Evolutionary conservation across 805 yeast species (phyloP), one percentile per base, ranked within the genome.

Genomic region (Lachancea thermotolerans): DNA sequence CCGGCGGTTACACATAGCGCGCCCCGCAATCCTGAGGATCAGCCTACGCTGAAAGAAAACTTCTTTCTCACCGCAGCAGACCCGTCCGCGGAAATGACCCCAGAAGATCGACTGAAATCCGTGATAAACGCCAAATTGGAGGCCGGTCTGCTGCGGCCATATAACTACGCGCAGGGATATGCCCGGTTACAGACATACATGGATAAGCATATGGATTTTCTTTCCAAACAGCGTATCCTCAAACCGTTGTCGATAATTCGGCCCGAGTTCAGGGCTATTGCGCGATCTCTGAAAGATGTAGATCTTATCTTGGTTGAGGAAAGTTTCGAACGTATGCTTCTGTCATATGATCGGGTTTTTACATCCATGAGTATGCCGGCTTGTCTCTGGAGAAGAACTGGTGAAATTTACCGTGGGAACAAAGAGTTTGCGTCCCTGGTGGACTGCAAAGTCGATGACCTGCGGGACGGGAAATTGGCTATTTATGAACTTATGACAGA

Each of bases 281-380:
- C 98, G 0, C 74, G 88, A 53, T 83, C 95, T 1, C 69, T 91
- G 52, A 87, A 86, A 56, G 97, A 90, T 63, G 86, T 89, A 9
- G 98, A 91, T 64, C 71, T 91, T 58, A 90, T 90, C 4, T 68
- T 89, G 31, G 97, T 91, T 3, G 98, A 91, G 57, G 98, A 91
- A 64, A 83, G 84, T 45, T 91, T 91, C 60, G 98, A 91, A 67
- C 73, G 97, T 50, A 86, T 91, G 95, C 67, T 91, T 37, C 69
- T 91, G 42, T 96, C 91, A 55, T 89, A 91, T 58, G 98, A 91
- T 62, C 73, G 98, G 31, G 96, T 91, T 3, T 91, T 91, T 67
- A 89, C 97, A 0, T 84, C 95, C 3, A 89, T 91, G 96, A 96
- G 97, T 6, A 88, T 91, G 49, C 98, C 98, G 1, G 96, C 97